These are phyloP conservation scores for Aureobasidium sp. DNA, from an alignment of 2,329 filamentous ascomycete genomes.

Conservation along the genomic window DNA sequence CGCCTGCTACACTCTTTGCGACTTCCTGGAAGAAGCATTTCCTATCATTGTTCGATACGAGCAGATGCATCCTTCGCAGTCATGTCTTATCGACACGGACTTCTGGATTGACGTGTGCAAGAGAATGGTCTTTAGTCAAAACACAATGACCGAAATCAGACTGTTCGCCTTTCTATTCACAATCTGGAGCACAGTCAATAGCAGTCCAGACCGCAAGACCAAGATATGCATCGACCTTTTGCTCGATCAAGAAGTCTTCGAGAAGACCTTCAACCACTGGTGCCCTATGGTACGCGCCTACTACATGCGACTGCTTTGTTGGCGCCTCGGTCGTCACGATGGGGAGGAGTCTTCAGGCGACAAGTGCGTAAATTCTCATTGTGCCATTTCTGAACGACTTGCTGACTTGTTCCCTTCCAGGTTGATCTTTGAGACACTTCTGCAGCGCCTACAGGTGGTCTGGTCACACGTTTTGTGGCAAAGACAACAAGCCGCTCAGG, in stretches of 20 bases:
- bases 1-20: conserved; percentile 83
- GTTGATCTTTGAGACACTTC: conserved; percentile 61
- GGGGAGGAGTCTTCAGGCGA: conserved; percentile 49
- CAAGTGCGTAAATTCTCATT: background rate
- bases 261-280: conserved; percentile 85
- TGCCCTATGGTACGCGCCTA: conserved; percentile 92
- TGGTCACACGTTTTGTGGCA: conserved; percentile 78
- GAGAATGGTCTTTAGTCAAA: conserved; percentile 73
- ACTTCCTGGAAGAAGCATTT: conserved; percentile 79
- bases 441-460: conserved; percentile 59
- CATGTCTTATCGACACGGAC: conserved; percentile 60
- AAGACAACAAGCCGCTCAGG: conserved; percentile 57
- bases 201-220: conserved; percentile 60
- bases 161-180: conserved; percentile 75
- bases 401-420: conserved; percentile 35
- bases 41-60: conserved; percentile 59
- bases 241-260: conserved; percentile 66
- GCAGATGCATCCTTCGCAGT: conserved; percentile 36
- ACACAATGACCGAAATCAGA: conserved; percentile 83
- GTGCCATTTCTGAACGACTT: background rate
- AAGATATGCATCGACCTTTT: conserved; percentile 68
- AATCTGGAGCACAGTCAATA: conserved; percentile 66
- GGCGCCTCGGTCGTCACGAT: conserved; percentile 74
- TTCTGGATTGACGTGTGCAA: conserved; percentile 82
- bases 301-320: conserved; percentile 84